phyloP scores from a whole-genome alignment of 1,284 basidiomycete species.

The Leccinum fuscescens region DNA sequence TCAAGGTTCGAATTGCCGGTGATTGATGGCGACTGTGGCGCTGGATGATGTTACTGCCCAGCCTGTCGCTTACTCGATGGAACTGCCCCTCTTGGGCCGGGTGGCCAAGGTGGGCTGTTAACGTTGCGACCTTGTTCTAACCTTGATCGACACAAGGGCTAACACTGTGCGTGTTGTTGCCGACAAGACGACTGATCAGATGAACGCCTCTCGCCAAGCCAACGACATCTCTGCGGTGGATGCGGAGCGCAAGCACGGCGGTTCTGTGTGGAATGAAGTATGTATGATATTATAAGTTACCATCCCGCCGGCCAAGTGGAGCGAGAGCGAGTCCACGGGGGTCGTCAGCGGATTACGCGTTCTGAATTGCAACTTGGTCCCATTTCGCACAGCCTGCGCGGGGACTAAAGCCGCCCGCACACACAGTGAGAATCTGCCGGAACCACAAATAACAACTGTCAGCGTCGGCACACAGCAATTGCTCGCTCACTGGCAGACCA shows the following conservation, averaged over 20 bases:
- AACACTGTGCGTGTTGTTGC: constrained; percentile 14
- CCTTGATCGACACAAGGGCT: constrained; percentile 2
- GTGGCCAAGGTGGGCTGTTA: constrained; percentile 27
- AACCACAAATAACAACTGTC: constrained; percentile 14
- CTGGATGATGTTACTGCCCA: constrained; percentile 16
- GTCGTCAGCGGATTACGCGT: constrained; percentile 2
- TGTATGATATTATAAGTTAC: neutral
- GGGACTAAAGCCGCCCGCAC: constrained; percentile 21
- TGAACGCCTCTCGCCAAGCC: neutral
- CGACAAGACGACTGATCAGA: constrained; percentile 9
- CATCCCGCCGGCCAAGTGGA: neutral
- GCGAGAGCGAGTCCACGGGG: constrained; percentile 3
- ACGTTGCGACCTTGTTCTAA: constrained; percentile 31
- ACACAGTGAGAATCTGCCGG: constrained; percentile 27
- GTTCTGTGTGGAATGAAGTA: neutral
- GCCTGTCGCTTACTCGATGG: constrained; percentile 18
- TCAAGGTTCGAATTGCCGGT: constrained; percentile 1
- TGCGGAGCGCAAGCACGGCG: neutral
- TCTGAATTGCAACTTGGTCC: neutral
- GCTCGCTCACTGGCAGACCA: neutral
- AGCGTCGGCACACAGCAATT: constrained; percentile 24
- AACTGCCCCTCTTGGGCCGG: constrained; percentile 19
- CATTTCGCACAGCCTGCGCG: constrained; percentile 23
- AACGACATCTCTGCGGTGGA: neutral
- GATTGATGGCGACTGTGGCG: constrained; percentile 28